Percentiles rank a stretch among this genome's conserved stretches.
These are phyloP conservation scores for Claviceps arundinis DNA, from an alignment of 2,329 filamentous ascomycete genomes.

Conservation along the genomic window DNA sequence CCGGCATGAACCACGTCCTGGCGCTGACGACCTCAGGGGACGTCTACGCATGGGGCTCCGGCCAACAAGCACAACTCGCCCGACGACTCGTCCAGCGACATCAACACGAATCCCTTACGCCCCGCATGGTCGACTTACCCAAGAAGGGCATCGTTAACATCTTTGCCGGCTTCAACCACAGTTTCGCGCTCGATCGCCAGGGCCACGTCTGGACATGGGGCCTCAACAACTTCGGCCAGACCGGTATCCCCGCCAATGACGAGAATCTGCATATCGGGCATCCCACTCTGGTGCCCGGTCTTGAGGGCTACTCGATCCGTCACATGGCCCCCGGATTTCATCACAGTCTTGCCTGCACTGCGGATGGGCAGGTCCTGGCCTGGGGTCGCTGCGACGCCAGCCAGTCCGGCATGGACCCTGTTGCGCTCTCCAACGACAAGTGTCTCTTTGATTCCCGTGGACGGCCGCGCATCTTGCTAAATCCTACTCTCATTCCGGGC, in stretches of 20 bases:
- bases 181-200: constrained; percentile 51
- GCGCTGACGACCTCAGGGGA: constrained; percentile 43
- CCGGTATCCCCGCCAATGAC: constrained; percentile 41
- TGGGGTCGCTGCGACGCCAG: constrained; percentile 32
- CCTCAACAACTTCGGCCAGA: constrained; percentile 58
- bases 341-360: constrained; percentile 28
- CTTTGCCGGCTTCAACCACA: constrained; percentile 51
- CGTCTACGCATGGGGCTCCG: constrained; percentile 11
- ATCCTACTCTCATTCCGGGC: constrained; percentile 15
- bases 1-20: constrained; percentile 52
- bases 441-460: constrained; percentile 5
- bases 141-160: constrained; percentile 22
- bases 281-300: constrained; percentile 26
- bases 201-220: constrained; percentile 59
- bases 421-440: constrained; percentile 1
- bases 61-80: constrained; percentile 34
- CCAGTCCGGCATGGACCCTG: constrained; percentile 13
- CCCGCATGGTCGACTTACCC: constrained; percentile 18
- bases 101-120: constrained; percentile 32
- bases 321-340: constrained; percentile 36
- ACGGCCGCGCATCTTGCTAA: constrained; percentile 3
- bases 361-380: constrained; percentile 27
- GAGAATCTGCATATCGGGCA: constrained; percentile 32
- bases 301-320: constrained; percentile 39
- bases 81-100: constrained; percentile 37